Evolutionary conservation across 352 stramenopile genomes (phyloP).

Genomic region (Blastocystis sp.): DNA sequence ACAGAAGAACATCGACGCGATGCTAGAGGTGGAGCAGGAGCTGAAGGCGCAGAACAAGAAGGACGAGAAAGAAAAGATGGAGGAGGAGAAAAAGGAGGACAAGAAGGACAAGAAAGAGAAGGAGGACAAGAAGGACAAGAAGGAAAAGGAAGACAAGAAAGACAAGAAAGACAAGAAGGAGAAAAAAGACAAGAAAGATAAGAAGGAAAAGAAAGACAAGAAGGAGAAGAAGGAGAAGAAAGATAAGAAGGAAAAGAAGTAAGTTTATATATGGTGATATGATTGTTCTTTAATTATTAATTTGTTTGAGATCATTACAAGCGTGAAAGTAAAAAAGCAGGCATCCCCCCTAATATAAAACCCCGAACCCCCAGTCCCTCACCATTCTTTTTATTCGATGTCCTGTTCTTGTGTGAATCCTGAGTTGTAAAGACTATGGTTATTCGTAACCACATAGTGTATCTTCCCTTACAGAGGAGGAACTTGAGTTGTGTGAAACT

Average conservation of each 20-base stretch:
- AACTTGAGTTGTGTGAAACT: slow-evolving; percentile 14
- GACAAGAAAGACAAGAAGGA: slow-evolving; percentile 69
- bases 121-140: slow-evolving; percentile 73
- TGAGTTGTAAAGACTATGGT: not conserved
- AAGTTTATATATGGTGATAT: slow-evolving; percentile 41
- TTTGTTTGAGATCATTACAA: slow-evolving; percentile 40
- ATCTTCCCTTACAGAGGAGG: slow-evolving; percentile 24
- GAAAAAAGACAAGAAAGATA: slow-evolving; percentile 68
- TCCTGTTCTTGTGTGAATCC: slow-evolving; percentile 32
- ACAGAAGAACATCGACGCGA: slow-evolving; percentile 97
- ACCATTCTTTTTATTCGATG: not conserved
- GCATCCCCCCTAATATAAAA: not conserved
- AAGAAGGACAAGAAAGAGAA: slow-evolving; percentile 63
- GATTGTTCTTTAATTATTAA: slow-evolving; percentile 11
- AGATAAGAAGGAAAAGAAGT: slow-evolving; percentile 65
- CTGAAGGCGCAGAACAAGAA: slow-evolving; percentile 65
- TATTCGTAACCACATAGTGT: not conserved
- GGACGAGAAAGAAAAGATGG: slow-evolving; percentile 61
- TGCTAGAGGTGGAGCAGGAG: slow-evolving; percentile 85
- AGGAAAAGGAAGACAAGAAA: slow-evolving; percentile 71
- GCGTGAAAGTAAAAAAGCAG: not conserved
- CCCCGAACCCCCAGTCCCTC: not conserved
- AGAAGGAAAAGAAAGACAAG: slow-evolving; percentile 67
- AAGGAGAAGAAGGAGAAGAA: slow-evolving; percentile 68
- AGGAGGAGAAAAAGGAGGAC: slow-evolving; percentile 65